Evolutionary conservation across 208 protist genomes (phyloP).

Genomic region (Leishmania tarentolae): DNA sequence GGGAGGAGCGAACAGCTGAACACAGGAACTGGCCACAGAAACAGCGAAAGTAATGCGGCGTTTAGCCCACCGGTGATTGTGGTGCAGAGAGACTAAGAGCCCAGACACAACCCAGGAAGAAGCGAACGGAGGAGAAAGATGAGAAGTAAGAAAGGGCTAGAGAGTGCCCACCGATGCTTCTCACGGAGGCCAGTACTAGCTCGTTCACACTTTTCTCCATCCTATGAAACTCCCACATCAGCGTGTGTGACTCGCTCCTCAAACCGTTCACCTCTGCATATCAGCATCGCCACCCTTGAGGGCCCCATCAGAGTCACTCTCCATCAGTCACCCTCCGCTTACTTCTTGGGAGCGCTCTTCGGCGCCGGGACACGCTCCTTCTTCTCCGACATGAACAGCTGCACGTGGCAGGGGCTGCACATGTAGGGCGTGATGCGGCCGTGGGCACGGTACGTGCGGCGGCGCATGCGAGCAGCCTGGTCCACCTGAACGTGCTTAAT

Average conservation of each 20-base stretch:
- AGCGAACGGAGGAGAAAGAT: background rate
- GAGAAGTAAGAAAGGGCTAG: background rate
- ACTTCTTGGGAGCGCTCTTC: constrained; percentile 82
- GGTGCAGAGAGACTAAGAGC: background rate
- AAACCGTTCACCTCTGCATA: background rate
- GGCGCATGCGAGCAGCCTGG: constrained; percentile 88
- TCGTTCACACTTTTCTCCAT: background rate
- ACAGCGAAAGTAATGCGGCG: background rate
- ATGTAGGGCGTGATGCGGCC: constrained; percentile 95
- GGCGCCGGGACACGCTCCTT: constrained; percentile 75
- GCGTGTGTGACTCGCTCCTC: background rate
- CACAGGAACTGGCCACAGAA: background rate
- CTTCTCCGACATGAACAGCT: constrained; percentile 87
- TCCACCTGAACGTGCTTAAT: constrained; percentile 95
- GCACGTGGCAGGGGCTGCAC: constrained; percentile 92
- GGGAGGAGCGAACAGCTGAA: background rate
- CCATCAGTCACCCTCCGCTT: constrained; percentile 14
- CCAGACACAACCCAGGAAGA: background rate
- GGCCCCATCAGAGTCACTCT: background rate
- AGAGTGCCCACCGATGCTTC: background rate
- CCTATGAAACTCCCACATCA: background rate
- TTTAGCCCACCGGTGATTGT: background rate
- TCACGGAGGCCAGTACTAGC: background rate
- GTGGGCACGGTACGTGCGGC: constrained; percentile 96
- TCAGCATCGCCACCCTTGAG: background rate